These are phyloP conservation scores for Colletotrichum brevisporum DNA, from an alignment of 2,329 filamentous ascomycete species.

Conservation along the genomic window DNA sequence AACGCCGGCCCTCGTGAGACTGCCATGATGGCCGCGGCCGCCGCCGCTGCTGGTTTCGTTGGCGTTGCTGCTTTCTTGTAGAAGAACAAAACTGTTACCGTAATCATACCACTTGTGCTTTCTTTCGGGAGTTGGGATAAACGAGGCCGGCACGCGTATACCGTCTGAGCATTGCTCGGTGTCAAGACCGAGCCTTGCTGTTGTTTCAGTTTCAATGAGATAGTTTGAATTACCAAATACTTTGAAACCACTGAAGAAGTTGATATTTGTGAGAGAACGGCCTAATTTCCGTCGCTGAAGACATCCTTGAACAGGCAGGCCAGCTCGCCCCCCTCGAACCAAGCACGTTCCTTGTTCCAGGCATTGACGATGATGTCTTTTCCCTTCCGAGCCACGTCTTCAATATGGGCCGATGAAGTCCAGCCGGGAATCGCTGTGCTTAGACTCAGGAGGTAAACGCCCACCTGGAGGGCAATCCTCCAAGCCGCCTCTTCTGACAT, in stretches of 20 bases:
- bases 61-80: constrained; percentile 46
- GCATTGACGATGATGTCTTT: constrained; percentile 66
- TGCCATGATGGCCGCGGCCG: constrained; percentile 43
- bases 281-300: background rate
- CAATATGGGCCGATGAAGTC: constrained; percentile 63
- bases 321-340: constrained; percentile 53
- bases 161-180: background rate
- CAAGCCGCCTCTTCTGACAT: constrained; percentile 64
- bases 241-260: too few relatives aligned
- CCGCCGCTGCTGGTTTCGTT: constrained; percentile 46
- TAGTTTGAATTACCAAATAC: too few relatives aligned
- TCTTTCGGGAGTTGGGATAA: background rate
- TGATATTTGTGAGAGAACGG: background rate
- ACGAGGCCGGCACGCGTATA: background rate
- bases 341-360: constrained; percentile 63
- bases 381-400: constrained; percentile 61
- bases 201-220: too few relatives aligned
- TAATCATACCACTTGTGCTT: background rate
- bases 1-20: constrained; percentile 44
- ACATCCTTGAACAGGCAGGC: background rate
- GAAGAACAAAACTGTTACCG: background rate
- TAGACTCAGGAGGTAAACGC: constrained; percentile 67
- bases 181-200: too few relatives aligned
- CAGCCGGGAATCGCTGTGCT: constrained; percentile 63
- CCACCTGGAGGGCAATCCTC: constrained; percentile 67